Base-by-base conservation (phyloP, 306 rosid genomes). In the Corylus avellana region DNA sequence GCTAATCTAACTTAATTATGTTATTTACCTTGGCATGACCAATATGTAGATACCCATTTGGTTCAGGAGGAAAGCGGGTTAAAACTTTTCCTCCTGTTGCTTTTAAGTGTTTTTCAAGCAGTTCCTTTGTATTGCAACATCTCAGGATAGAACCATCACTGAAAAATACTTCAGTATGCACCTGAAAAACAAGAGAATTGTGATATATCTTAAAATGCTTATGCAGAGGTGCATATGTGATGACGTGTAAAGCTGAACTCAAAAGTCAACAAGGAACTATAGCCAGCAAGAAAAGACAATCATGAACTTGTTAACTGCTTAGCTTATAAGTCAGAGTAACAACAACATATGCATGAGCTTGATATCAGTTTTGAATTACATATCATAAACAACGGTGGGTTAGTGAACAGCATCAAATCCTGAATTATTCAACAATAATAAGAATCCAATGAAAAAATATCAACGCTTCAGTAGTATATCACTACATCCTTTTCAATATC, bases 11-110 rank as follows among this genome's bases (percentile, higher is more conserved):
- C 50, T 67, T 61, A 54, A 70, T 72, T 42, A 72, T 14, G 17
- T 18, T 72, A 62, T 70, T 69, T 78, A 89, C 99, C 98, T 96
- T 96, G 70, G 99, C 98, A 84, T 96, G 99, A 82, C 99, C 97
- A 75, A 96, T 96, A 86, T 96, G 99, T 61, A 96, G 88, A 90
- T 87, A 96, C 48, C 99, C 99, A 88, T 96, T 96, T 25, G 99
- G 99, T 83, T 96, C 99, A 53, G 99, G 99, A 72, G 99, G 99
- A 89, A 96, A 96, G 14, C 99, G 99, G 73, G 99, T 90, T 77
- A 85, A 79, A 73, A 96, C 97, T 88, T 80, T 91, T 70, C 96
- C 91, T 50, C 91, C 89, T 0, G 94, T 89, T 79, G 75, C 83
- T 57, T 81, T 87, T 57, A 95, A 84, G 92, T 95, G 97, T 77